phyloP scores from a whole-genome alignment of 2,329 filamentous ascomycete species.

The Leptosphaerulina australis region DNA sequence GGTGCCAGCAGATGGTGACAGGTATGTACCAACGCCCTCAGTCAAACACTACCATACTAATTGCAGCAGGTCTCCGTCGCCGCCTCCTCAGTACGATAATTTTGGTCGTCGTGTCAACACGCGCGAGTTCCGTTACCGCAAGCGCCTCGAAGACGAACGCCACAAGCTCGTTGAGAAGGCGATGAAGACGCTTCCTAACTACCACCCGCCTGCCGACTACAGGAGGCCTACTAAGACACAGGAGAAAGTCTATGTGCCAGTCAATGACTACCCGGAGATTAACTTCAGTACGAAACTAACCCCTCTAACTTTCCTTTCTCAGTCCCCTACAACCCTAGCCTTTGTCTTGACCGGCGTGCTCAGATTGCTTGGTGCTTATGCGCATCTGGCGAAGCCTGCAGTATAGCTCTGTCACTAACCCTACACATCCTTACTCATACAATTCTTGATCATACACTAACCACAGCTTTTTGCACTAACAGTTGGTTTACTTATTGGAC shows the following conservation, averaged over 20 bases:
- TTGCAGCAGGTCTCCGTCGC: conserved; percentile 80
- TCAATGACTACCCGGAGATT: conserved; percentile 99
- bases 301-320: conserved; percentile 66
- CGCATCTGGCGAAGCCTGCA: conserved; percentile 43
- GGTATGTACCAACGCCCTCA: conserved; percentile 63
- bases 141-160: conserved; percentile 96
- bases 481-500: conserved; percentile 99
- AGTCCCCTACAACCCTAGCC: conserved; percentile 52
- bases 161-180: conserved; percentile 99
- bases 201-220: conserved; percentile 97
- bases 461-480: conserved; percentile 81
- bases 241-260: conserved; percentile 99
- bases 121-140: conserved; percentile 96
- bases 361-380: conserved; percentile 38
- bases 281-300: conserved; percentile 99
- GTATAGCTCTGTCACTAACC: conserved; percentile 52
- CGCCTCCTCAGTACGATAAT: conserved; percentile 97
- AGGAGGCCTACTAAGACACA: conserved; percentile 99
- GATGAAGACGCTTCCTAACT: conserved; percentile 99
- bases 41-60: neutral
- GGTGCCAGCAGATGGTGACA: conserved; percentile 92
- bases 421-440: conserved; percentile 37
- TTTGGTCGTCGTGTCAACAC: conserved; percentile 99
- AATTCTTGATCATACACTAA: conserved; percentile 71
- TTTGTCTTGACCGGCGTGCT: conserved; percentile 54